A percentile compares a stretch with the other conserved stretches of the same genome.
Evolutionary conservation across 1,284 basidiomycete species (phyloP).

Genomic region (Tilletia caries): DNA sequence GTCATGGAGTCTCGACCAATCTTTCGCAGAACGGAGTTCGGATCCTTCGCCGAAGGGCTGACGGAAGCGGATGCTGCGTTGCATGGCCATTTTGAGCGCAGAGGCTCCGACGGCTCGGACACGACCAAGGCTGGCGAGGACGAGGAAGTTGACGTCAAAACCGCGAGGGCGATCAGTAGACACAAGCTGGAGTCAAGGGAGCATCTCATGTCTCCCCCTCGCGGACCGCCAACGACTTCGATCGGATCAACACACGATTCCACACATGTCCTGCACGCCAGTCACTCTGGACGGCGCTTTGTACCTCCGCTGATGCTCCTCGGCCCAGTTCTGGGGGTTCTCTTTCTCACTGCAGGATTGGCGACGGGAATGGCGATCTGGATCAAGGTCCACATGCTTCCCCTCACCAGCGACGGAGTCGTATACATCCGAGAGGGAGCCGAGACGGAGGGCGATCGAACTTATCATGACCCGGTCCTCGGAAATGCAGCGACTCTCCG

Average conservation of each 20-base stretch:
- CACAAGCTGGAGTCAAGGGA: slow-evolving; percentile 3
- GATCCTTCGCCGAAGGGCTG: not conserved
- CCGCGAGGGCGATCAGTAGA: not conserved
- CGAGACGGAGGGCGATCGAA: slow-evolving; percentile 17
- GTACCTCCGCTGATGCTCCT: slow-evolving; percentile 21
- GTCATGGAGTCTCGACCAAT: not conserved
- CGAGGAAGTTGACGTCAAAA: not conserved
- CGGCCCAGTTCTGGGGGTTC: slow-evolving; percentile 16
- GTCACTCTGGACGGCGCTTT: not conserved
- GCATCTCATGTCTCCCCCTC: not conserved
- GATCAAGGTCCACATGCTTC: slow-evolving; percentile 19
- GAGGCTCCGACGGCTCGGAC: not conserved
- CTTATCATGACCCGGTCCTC: slow-evolving; percentile 15
- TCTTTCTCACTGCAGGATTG: slow-evolving; percentile 19
- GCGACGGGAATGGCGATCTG: slow-evolving; percentile 21
- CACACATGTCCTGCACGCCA: not conserved
- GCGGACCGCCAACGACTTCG: not conserved
- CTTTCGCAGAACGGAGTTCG: not conserved
- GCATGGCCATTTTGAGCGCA: not conserved
- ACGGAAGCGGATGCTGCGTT: not conserved
- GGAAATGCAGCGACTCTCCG: slow-evolving; percentile 10
- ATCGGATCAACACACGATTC: not conserved
- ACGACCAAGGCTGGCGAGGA: slow-evolving; percentile 2
- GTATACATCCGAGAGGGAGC: slow-evolving; percentile 20
- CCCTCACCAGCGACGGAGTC: slow-evolving; percentile 18